Conservation (phyloP, 495 filamentous ascomycete genomes). For the Lindgomyces ingoldianus region DNA sequence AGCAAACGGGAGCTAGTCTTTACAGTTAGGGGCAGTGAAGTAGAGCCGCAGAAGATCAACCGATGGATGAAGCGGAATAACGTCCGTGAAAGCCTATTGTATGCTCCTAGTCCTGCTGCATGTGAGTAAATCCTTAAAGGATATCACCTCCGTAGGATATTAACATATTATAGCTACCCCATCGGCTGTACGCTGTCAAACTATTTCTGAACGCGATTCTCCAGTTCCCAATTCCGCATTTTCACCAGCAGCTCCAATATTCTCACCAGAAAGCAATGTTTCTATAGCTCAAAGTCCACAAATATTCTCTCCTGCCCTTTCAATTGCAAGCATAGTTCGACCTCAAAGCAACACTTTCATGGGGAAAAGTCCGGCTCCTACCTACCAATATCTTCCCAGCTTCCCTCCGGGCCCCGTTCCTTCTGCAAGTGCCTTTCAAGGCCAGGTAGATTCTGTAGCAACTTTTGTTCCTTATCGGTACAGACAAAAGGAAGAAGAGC, state of each 20-base stretch:
- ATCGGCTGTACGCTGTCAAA: constrained; percentile 27
- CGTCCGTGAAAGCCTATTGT: constrained; percentile 13
- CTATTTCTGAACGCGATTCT: constrained; percentile 28
- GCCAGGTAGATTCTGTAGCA: constrained; percentile 3
- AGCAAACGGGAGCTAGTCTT: constrained; percentile 21
- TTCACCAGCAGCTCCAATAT: constrained; percentile 10
- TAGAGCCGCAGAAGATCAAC: constrained; percentile 31
- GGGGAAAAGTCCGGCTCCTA: constrained; percentile 27
- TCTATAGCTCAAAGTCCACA: constrained; percentile 8
- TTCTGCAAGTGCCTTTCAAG: constrained; percentile 2
- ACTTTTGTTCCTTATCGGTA: constrained; percentile 12
- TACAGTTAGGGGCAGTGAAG: constrained; percentile 22
- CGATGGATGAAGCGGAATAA: constrained; percentile 32
- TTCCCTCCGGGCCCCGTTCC: not conserved
- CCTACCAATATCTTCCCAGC: constrained; percentile 10
- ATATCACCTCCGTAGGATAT: not conserved
- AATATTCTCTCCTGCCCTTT: constrained; percentile 28
- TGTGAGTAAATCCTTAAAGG: constrained; percentile 15
- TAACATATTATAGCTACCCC: constrained; percentile 30
- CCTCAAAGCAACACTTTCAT: constrained; percentile 24
- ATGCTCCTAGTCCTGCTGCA: constrained; percentile 27
- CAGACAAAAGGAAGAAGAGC: constrained; percentile 25
- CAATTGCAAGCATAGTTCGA: constrained; percentile 25
- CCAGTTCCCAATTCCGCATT: constrained; percentile 21
- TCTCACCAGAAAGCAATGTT: constrained; percentile 6